Percentiles rank a stretch among this genome's conserved stretches.
These are phyloP conservation scores for Penicillium mononematosum DNA, from an alignment of 495 filamentous ascomycete genomes.

Conservation along the genomic window DNA sequence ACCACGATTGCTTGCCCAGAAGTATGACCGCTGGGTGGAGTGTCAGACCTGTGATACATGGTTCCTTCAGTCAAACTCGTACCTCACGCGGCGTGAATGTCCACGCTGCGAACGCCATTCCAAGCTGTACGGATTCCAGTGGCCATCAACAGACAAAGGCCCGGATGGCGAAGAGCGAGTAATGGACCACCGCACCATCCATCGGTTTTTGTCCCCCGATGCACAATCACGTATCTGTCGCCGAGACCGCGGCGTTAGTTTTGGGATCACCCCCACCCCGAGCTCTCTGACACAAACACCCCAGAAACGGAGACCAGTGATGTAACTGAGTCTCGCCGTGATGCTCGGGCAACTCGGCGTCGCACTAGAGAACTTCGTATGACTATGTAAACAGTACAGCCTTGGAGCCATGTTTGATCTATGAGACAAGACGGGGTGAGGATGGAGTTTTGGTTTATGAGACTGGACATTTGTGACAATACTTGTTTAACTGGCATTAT, in stretches of 20 bases:
- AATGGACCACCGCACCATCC: conserved; percentile 68
- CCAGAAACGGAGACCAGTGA: conserved; percentile 41
- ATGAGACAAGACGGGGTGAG: background rate
- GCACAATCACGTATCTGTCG: conserved; percentile 61
- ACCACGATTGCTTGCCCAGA: conserved; percentile 64
- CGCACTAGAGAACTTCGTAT: conserved; percentile 38
- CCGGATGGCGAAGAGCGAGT: conserved; percentile 75
- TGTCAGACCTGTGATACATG: conserved; percentile 76
- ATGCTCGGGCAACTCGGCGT: conserved; percentile 38
- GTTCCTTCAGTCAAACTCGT: conserved; percentile 86
- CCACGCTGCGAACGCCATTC: conserved; percentile 92
- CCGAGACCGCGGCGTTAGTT: conserved; percentile 43
- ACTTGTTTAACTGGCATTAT: background rate
- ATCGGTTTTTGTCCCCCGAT: conserved; percentile 65
- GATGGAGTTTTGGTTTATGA: conserved; percentile 17
- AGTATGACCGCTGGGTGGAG: conserved; percentile 77
- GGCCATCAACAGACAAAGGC: conserved; percentile 91
- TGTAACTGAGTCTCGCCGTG: conserved; percentile 30
- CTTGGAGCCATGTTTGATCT: conserved; percentile 1
- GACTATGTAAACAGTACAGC: conserved; percentile 37
- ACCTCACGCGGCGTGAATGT: conserved; percentile 79
- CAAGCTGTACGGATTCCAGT: conserved; percentile 90
- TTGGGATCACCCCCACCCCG: conserved; percentile 39
- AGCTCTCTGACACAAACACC: conserved; percentile 40
- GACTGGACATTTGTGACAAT: conserved; percentile 3